Conservation (phyloP, 306 rosid species). For the Rubus parviflorus region DNA sequence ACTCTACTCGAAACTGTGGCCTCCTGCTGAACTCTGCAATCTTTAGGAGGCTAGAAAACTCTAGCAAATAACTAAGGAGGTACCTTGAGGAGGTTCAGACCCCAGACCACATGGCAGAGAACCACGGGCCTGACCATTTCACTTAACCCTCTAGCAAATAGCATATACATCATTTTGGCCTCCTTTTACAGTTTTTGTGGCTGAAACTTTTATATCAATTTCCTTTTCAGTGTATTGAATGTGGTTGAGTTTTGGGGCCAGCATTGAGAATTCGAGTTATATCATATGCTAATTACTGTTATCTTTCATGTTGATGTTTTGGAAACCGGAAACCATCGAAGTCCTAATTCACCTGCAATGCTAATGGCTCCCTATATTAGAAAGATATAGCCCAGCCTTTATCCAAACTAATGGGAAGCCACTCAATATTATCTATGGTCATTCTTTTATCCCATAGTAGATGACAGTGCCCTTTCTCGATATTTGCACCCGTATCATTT, state of each 20-base stretch:
- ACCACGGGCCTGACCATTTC: not conserved
- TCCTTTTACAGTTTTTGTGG: not conserved
- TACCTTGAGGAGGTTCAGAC: not conserved
- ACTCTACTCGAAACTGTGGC: not conserved
- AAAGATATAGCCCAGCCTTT: not conserved
- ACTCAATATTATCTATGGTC: not conserved
- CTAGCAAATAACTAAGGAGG: not conserved
- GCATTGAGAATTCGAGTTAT: not conserved
- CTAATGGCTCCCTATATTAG: not conserved
- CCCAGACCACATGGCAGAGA: not conserved
- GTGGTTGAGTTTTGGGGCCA: not conserved
- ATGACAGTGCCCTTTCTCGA: not conserved
- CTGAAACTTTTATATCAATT: not conserved
- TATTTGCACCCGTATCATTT: not conserved
- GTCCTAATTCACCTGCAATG: not conserved
- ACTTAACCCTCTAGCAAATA: not conserved
- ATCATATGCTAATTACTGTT: not conserved
- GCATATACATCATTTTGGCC: not conserved
- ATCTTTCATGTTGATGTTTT: not conserved
- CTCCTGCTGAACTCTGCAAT: not conserved
- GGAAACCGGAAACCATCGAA: not conserved
- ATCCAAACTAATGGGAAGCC: not conserved
- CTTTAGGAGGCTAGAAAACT: not conserved
- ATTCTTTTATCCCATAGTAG: not conserved
- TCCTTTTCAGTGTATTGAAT: not conserved